Conservation (phyloP, 2,329 filamentous ascomycete genomes). For the Botrytis squamosa region DNA sequence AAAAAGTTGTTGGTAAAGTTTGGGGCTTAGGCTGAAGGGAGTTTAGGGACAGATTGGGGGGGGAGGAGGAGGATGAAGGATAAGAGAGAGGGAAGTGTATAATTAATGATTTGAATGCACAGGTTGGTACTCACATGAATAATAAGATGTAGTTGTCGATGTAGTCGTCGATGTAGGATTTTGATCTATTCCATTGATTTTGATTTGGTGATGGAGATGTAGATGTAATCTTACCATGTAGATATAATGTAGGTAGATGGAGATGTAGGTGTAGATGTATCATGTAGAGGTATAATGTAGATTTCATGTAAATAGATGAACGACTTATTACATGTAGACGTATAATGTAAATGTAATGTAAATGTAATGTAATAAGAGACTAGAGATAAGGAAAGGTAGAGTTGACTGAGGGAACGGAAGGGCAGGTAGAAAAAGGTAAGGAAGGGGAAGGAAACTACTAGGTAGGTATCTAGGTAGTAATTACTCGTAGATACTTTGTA, state of each 20-base stretch:
- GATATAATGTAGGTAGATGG: too few relatives aligned
- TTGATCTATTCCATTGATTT: too few relatives aligned
- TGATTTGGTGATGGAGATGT: too few relatives aligned
- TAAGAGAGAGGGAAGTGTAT: background rate
- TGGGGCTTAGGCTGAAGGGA: background rate
- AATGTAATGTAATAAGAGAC: background rate
- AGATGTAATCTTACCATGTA: background rate
- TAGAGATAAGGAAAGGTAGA: background rate
- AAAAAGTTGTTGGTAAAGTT: slow-evolving; percentile 3
- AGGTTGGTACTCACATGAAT: background rate
- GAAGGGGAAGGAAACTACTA: background rate
- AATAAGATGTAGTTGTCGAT: background rate
- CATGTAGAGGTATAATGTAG: too few relatives aligned
- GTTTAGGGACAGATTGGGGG: background rate
- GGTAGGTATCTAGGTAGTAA: background rate
- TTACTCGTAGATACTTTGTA: background rate
- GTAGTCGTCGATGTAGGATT: background rate
- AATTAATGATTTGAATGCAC: background rate
- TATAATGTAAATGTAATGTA: background rate
- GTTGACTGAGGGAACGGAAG: background rate
- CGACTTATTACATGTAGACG: too few relatives aligned
- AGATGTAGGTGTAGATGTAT: too few relatives aligned
- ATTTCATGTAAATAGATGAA: too few relatives aligned
- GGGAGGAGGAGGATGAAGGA: background rate
- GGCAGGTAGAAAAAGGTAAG: background rate